Percentiles rank a stretch among this genome's conserved stretches.
These are phyloP conservation scores for Umbelopsis isabellina DNA, from an alignment of 192 early-diverging fungal genomes.

Conservation along the genomic window DNA sequence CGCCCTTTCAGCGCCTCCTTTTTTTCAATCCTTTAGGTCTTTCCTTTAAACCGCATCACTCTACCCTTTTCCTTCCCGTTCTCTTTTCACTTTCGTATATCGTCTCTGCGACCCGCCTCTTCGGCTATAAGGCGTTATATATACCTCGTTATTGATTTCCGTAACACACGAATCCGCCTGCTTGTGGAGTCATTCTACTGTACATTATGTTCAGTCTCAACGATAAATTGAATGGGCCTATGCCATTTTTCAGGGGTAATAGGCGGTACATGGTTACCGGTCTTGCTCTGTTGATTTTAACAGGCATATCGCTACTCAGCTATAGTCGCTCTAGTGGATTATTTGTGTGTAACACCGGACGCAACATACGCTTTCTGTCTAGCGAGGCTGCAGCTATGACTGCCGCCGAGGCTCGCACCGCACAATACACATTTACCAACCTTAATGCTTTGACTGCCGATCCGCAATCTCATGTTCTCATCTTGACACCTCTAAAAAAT, in stretches of 20 bases:
- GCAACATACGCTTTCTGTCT: not conserved
- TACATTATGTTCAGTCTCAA: conserved; percentile 13
- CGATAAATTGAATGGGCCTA: conserved; percentile 1
- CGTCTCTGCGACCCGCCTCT: not conserved
- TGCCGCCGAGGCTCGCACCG: not conserved
- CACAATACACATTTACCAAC: conserved; percentile 7
- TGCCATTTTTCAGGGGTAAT: conserved; percentile 13
- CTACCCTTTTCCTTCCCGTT: not conserved
- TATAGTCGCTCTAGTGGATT: not conserved
- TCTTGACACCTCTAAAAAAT: conserved; percentile 65
- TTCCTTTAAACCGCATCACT: too few relatives aligned
- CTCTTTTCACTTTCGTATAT: not conserved
- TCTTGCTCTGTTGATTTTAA: conserved; percentile 4
- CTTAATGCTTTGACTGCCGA: conserved; percentile 12
- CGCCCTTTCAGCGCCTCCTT: too few relatives aligned
- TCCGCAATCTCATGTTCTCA: conserved; percentile 42
- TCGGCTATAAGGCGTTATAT: too few relatives aligned
- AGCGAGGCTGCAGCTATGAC: conserved; percentile 16
- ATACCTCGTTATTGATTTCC: too few relatives aligned
- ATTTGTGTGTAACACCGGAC: not conserved
- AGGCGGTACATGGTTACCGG: conserved; percentile 14
- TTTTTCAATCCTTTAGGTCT: not conserved
- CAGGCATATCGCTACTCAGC: conserved; percentile 10
- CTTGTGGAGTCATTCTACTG: not conserved
- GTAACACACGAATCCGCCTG: too few relatives aligned